phyloP scores from a whole-genome alignment of 148 eudicot genomes.

The Silene uniflora region DNA sequence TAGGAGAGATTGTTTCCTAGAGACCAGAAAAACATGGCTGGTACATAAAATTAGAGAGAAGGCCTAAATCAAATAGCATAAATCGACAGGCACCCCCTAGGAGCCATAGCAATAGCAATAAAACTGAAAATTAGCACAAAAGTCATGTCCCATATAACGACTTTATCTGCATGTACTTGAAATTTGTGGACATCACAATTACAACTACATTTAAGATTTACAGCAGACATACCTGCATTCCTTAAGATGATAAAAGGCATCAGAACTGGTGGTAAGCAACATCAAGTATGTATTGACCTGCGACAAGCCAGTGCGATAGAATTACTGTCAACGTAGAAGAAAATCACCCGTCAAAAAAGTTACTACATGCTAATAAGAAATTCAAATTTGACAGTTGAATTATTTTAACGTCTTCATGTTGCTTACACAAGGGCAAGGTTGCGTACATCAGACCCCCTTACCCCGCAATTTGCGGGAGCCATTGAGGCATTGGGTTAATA shows the following conservation, averaged over 20 bases:
- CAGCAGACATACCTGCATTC: conserved; percentile 69
- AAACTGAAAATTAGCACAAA: no score
- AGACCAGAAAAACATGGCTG: background rate
- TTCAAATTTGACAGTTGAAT: background rate
- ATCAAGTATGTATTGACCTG: conserved; percentile 89
- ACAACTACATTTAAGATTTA: conserved; percentile 8
- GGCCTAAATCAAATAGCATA: background rate
- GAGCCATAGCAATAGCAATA: background rate
- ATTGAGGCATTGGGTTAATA: no score
- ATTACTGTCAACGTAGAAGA: background rate
- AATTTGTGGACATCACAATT: background rate
- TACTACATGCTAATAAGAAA: background rate
- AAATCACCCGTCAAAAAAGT: background rate
- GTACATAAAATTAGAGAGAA: background rate
- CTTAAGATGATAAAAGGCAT: conserved; percentile 89
- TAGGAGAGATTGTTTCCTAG: background rate
- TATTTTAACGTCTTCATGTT: background rate
- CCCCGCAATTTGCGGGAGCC: no score
- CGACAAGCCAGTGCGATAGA: conserved; percentile 21
- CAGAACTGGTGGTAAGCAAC: conserved; percentile 87
- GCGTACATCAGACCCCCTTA: no score
- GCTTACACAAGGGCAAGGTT: no score
- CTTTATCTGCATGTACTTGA: background rate
- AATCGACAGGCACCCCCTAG: background rate
- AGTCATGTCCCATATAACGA: background rate